Evolutionary conservation across 2,329 filamentous ascomycete species (phyloP).

Genomic region (Fusarium secorum): DNA sequence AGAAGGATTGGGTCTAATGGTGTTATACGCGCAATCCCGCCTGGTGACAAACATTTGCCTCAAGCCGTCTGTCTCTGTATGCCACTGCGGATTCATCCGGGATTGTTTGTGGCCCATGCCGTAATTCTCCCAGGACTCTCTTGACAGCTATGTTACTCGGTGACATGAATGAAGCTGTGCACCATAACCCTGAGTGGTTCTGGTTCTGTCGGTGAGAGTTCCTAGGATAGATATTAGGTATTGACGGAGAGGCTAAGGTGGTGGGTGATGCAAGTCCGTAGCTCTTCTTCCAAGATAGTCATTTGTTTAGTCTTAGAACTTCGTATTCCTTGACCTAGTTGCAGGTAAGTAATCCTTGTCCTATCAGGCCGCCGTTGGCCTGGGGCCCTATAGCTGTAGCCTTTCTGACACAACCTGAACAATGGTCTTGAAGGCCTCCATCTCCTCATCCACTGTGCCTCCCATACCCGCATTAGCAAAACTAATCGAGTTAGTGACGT

Average conservation of each 20-base stretch:
- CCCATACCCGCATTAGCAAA: constrained; percentile 77
- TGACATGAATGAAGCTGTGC: constrained; percentile 5
- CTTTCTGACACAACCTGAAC: constrained; percentile 67
- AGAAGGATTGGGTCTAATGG: constrained; percentile 1
- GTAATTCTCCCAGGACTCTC: constrained; percentile 26
- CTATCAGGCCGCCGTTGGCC: neutral
- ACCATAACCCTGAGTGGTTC: neutral
- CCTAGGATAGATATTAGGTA: neutral
- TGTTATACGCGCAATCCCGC: constrained; percentile 26
- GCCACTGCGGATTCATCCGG: constrained; percentile 25
- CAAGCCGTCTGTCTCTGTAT: constrained; percentile 26
- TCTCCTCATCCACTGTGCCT: constrained; percentile 89
- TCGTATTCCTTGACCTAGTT: neutral
- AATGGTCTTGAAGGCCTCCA: constrained; percentile 82
- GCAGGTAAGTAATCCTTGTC: neutral
- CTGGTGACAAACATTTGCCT: constrained; percentile 38
- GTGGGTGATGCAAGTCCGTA: neutral
- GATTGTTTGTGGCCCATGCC: constrained; percentile 22
- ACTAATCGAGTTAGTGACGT: constrained; percentile 88
- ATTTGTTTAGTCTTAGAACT: neutral
- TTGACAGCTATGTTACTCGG: constrained; percentile 28
- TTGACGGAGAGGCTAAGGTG: neutral
- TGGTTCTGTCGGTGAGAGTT: neutral
- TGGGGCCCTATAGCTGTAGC: constrained; percentile 37
- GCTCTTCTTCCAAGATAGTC: neutral